phyloP scores from a whole-genome alignment of 2,329 filamentous ascomycete species.

The Colletotrichum tabaci region DNA sequence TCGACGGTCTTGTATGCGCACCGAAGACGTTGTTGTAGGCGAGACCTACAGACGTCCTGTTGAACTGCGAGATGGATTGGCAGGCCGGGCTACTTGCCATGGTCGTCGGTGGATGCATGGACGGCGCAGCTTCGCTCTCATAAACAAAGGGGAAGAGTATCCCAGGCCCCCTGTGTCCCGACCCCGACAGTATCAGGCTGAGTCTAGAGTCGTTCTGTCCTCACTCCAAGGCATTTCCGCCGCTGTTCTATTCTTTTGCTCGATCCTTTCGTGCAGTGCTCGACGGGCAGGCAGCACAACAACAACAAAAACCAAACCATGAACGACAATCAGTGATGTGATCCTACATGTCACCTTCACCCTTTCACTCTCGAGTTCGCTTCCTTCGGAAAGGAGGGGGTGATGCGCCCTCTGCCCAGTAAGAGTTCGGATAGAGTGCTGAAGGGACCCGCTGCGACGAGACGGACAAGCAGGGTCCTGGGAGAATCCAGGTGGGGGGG shows the following conservation, averaged over 20 bases:
- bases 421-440: not conserved
- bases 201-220: not conserved
- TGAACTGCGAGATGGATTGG: not conserved
- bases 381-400: conserved; percentile 6
- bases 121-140: not conserved
- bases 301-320: not conserved
- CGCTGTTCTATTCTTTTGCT: not conserved
- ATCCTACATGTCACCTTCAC: conserved; percentile 2
- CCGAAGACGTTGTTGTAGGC: too few species aligned
- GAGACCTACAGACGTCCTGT: too few species aligned
- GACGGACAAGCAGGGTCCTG: conserved; percentile 25
- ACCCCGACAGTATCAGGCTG: not conserved
- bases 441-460: conserved; percentile 7
- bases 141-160: not conserved
- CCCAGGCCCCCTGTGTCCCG: not conserved
- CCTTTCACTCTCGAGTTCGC: conserved; percentile 3
- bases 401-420: conserved; percentile 3
- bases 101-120: not conserved
- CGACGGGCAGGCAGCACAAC: not conserved
- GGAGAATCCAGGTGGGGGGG: not conserved
- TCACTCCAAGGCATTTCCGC: too few species aligned
- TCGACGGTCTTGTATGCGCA: not conserved
- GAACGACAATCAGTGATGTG: not conserved
- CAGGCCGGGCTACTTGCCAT: not conserved
- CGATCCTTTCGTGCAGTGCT: not conserved